Evolutionary conservation across 805 yeast genomes (phyloP).

Genomic region (Lipomyces sp.): DNA sequence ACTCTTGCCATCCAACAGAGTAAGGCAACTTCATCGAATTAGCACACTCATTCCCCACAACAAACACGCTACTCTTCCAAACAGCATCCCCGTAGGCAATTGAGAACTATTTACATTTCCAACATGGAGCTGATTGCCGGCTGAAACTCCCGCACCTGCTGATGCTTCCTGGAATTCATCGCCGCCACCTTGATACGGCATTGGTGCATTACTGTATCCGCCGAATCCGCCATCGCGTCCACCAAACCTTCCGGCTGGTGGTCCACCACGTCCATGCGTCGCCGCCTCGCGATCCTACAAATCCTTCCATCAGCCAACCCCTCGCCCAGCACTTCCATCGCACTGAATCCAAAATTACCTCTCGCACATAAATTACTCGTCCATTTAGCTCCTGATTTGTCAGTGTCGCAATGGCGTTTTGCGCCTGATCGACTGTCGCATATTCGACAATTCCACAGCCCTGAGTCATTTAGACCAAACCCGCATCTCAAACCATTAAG

Average conservation of each 20-base stretch:
- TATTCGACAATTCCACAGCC: conserved; percentile 70
- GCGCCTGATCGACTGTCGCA: conserved; percentile 64
- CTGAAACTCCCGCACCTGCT: conserved; percentile 38
- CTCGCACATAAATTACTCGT: conserved; percentile 85
- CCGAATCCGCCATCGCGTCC: conserved; percentile 28
- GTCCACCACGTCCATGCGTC: conserved; percentile 39
- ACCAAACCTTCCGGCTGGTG: conserved; percentile 36
- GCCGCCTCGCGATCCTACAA: conserved; percentile 58
- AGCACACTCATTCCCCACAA: conserved; percentile 16
- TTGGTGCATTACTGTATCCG: conserved; percentile 9
- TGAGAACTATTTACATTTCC: conserved; percentile 34
- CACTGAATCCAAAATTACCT: conserved; percentile 47
- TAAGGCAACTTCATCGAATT: conserved; percentile 76
- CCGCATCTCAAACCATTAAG: background rate
- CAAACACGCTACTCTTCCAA: background rate
- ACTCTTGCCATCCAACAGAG: conserved; percentile 79
- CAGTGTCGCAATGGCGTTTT: conserved; percentile 68
- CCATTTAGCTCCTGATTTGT: conserved; percentile 70
- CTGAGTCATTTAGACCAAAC: conserved; percentile 20
- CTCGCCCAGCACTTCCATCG: background rate
- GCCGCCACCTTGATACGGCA: conserved; percentile 9
- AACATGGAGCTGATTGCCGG: conserved; percentile 38
- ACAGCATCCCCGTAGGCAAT: conserved; percentile 10
- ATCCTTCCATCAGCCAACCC: conserved; percentile 10
- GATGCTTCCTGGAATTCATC: conserved; percentile 8